These are phyloP conservation scores for Eucommia ulmoides DNA, from an alignment of 257 asterid genomes.

Conservation along the genomic window DNA sequence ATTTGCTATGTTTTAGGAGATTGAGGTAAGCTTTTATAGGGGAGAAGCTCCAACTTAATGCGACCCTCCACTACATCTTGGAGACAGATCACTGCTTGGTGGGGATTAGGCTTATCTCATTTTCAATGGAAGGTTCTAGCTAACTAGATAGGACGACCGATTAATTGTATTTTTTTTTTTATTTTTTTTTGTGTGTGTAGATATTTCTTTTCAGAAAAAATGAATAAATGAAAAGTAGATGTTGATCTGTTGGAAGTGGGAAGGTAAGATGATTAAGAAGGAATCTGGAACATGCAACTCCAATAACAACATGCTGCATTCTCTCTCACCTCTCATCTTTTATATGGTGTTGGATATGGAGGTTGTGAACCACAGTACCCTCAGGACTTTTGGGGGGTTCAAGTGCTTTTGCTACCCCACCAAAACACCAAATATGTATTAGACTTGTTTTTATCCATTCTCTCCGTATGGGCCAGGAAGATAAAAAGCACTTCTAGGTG, in stretches of 20 bases:
- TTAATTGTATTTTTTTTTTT: conserved; percentile 2
- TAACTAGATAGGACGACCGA: too few species aligned
- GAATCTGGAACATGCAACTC: conserved; percentile 35
- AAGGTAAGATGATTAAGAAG: conserved; percentile 11
- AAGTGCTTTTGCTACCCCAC: conserved; percentile 49
- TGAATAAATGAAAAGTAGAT: conserved; percentile 21
- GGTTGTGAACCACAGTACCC: conserved; percentile 30
- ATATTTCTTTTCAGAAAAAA: background rate
- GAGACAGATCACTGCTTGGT: conserved; percentile 24
- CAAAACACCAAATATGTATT: too few species aligned
- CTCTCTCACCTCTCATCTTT: conserved; percentile 8
- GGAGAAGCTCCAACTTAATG: conserved; percentile 7
- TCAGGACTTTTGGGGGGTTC: too few species aligned
- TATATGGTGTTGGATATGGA: conserved; percentile 15
- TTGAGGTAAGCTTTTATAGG: conserved; percentile 79
- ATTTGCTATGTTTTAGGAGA: too few species aligned
- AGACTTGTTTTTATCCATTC: too few species aligned
- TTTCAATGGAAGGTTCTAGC: conserved; percentile 42
- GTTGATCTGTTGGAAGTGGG: conserved; percentile 39
- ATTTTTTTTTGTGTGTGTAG: too few species aligned
- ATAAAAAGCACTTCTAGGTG: too few species aligned
- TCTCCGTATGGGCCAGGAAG: too few species aligned
- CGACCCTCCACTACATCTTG: conserved; percentile 31
- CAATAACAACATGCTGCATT: too few species aligned
- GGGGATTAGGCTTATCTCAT: conserved; percentile 38